Evolutionary conservation across 2,329 filamentous ascomycete species (phyloP).

Genomic region (Ophiostoma triangulosporum): DNA sequence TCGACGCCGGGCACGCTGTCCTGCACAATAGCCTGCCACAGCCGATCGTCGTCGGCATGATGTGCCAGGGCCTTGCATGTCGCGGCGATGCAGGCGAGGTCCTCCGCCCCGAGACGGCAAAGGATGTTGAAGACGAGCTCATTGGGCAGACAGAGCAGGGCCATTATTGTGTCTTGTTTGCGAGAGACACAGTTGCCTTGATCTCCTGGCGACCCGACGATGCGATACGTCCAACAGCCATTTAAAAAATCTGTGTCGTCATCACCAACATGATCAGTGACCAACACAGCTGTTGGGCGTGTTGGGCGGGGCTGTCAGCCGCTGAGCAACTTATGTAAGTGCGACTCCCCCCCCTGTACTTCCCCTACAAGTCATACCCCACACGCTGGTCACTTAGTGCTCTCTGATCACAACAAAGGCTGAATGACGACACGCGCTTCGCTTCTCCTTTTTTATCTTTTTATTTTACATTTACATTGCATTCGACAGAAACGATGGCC

Average conservation of each 20-base stretch:
- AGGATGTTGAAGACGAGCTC: slow-evolving; percentile 68
- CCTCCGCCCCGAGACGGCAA: slow-evolving; percentile 46
- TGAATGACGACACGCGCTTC: neutral
- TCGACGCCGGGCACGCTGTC: slow-evolving; percentile 45
- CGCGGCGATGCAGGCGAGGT: slow-evolving; percentile 44
- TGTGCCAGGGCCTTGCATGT: slow-evolving; percentile 46
- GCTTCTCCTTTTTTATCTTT: neutral
- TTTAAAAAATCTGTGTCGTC: too few relatives aligned
- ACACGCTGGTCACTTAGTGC: neutral
- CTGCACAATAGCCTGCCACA: slow-evolving; percentile 62
- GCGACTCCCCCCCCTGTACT: too few relatives aligned
- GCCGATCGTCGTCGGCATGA: slow-evolving; percentile 49
- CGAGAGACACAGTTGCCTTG: too few relatives aligned
- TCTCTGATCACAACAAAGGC: neutral
- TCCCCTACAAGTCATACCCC: too few relatives aligned
- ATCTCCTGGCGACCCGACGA: too few relatives aligned
- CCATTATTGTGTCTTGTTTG: too few relatives aligned
- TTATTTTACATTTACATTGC: neutral
- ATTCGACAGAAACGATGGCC: slow-evolving; percentile 26
- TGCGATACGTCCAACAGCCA: neutral
- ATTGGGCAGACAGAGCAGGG: slow-evolving; percentile 39
- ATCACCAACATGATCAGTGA: too few relatives aligned
- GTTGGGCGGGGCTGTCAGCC: too few relatives aligned
- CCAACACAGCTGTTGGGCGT: too few relatives aligned
- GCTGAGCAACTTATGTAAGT: too few relatives aligned